Evolutionary conservation across 768 basidiomycete genomes (phyloP), one percentile per base, ranked within the genome.

Genomic region (Boletus rubroflammeus): DNA sequence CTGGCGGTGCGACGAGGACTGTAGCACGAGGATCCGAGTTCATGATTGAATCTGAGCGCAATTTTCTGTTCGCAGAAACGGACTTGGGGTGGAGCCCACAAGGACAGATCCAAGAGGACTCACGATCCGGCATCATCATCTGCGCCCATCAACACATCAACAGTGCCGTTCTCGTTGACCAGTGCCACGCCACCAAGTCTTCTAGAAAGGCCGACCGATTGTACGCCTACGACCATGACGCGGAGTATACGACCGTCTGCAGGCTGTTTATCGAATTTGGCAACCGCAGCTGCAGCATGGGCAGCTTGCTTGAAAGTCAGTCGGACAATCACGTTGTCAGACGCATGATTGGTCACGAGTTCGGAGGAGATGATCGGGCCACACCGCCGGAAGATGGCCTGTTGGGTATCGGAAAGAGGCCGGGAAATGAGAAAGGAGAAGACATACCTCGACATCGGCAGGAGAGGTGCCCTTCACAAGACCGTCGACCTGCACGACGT

Each of bases 341-440:
- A 60, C 1, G 55, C 39, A 25, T 54, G 45, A 15, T 50, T 55
- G 8, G 58, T 49, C 7, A 47, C 61, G 25, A 65, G 62, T 3
- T 67, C 67, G 11, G 69, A 73, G 17, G 77, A 74, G 31, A 81
- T 78, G 57, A 88, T 83, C 19, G 81, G 72, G 7, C 88, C 88
- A 61, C 90, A 90, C 23, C 85, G 83, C 58, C 86, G 85, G 77
- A 93, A 93, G 51, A 92, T 92, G 25, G 90, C 88, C 66, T 70
- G 39, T 56, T 23, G 47, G 53, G 19, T 23, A 32, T 61, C 50
- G 23, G 55, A 49, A 55, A 15, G 11, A 17, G 10, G 43, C 9
- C 5, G 6, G 25, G 17, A 3, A 4, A 31, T 2, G 15, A n/a
- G 26, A 28, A 25, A 15, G 5, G 17, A 43, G 1, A 9, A 38